A percentile compares a stretch with the other conserved stretches of the same genome.
These are phyloP conservation scores for Penicillium nucicola DNA, from an alignment of 495 filamentous ascomycete species.

Conservation along the genomic window DNA sequence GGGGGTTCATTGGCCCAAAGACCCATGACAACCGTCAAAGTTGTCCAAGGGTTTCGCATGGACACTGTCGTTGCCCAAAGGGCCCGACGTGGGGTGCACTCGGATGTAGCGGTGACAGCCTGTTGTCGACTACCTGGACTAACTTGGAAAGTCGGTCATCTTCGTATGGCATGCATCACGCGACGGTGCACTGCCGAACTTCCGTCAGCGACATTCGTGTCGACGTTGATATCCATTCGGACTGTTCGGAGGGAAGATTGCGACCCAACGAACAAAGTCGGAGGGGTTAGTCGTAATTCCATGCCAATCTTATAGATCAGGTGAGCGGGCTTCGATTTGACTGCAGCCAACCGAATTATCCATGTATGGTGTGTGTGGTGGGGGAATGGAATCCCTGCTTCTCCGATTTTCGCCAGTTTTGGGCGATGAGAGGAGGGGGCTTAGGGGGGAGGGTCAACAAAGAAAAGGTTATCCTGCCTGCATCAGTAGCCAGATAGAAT, in stretches of 20 bases:
- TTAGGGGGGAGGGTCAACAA: not conserved
- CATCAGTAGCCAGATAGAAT: slow-evolving; percentile 3
- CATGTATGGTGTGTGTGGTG: slow-evolving; percentile 12
- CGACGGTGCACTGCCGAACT: slow-evolving; percentile 10
- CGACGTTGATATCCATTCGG: slow-evolving; percentile 36
- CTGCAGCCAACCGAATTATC: slow-evolving; percentile 18
- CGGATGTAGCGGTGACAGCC: slow-evolving; percentile 31
- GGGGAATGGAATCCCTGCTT: not conserved
- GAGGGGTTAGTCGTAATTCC: not conserved
- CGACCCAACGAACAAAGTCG: slow-evolving; percentile 5
- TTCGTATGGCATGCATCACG: slow-evolving; percentile 23
- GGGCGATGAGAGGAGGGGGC: too few relatives aligned
- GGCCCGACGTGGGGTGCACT: slow-evolving; percentile 2
- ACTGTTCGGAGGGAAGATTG: slow-evolving; percentile 32
- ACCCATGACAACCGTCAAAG: not conserved
- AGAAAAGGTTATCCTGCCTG: slow-evolving; percentile 3
- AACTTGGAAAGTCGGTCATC: slow-evolving; percentile 2
- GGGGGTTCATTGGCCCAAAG: not conserved
- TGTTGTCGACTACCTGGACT: slow-evolving; percentile 4
- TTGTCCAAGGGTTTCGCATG: slow-evolving; percentile 1
- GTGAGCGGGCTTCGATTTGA: slow-evolving; percentile 7
- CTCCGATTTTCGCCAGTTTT: slow-evolving; percentile 5
- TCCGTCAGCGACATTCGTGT: slow-evolving; percentile 30
- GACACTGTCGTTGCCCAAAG: not conserved
- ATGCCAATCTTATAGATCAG: slow-evolving; percentile 4